Conservation (phyloP, 352 stramenopile genomes). For the Phytophthora kernoviae region DNA sequence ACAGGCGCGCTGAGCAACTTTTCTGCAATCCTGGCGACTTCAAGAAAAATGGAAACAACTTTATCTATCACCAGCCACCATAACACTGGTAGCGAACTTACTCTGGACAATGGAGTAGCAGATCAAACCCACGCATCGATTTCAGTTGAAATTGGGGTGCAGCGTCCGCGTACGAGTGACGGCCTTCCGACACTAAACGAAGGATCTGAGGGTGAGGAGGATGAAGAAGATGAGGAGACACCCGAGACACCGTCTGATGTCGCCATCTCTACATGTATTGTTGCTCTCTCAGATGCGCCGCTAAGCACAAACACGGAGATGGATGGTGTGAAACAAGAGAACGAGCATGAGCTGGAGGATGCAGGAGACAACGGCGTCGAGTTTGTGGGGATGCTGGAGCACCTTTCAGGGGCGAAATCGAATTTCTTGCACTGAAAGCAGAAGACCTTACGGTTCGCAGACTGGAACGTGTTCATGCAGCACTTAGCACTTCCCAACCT, state of each 20-base stretch:
- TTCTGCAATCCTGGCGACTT: constrained; percentile 21
- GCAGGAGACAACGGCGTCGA: constrained; percentile 13
- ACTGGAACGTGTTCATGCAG: constrained; percentile 34
- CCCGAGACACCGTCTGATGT: constrained; percentile 14
- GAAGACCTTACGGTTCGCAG: constrained; percentile 33
- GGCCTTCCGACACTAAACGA: constrained; percentile 27
- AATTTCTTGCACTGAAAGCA: constrained; percentile 32
- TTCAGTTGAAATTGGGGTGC: neutral
- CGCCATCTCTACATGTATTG: neutral
- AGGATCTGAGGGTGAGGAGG: constrained; percentile 18
- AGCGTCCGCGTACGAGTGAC: constrained; percentile 1
- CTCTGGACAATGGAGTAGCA: neutral
- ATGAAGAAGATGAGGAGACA: constrained; percentile 21
- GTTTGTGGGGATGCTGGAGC: constrained; percentile 41
- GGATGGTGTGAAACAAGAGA: neutral
- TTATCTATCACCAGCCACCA: neutral
- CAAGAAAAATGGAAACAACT: constrained; percentile 19
- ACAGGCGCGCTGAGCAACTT: constrained; percentile 25
- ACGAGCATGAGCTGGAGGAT: constrained; percentile 12
- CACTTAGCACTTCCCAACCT: constrained; percentile 15
- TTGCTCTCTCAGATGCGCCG: constrained; percentile 3
- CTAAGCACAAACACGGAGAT: constrained; percentile 3
- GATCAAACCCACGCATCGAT: neutral
- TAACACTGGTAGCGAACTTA: neutral
- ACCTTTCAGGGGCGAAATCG: constrained; percentile 33